Percentiles rank a stretch among this genome's conserved stretches.
These are phyloP conservation scores for Fusarium papillatum DNA, from an alignment of 2,329 filamentous ascomycete species.

Conservation along the genomic window DNA sequence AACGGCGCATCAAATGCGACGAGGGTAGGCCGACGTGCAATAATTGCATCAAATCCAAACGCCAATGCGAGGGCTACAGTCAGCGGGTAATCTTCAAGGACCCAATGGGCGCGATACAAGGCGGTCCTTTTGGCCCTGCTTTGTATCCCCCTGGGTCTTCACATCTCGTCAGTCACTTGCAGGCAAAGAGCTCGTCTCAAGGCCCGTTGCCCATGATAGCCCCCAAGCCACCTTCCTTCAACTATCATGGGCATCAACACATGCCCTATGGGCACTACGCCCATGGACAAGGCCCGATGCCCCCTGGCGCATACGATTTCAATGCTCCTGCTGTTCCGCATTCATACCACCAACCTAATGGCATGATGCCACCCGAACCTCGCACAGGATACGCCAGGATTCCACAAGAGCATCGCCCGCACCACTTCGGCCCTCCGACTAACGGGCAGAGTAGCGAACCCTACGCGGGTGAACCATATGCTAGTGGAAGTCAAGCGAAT, in stretches of 20 bases:
- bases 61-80: constrained; percentile 87
- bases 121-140: constrained; percentile 55
- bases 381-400: constrained; percentile 26
- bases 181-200: constrained; percentile 55
- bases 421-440: constrained; percentile 23
- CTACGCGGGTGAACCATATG: constrained; percentile 16
- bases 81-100: constrained; percentile 87
- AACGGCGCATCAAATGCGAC: constrained; percentile 96
- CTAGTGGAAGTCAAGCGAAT: constrained; percentile 16
- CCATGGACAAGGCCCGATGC: constrained; percentile 28
- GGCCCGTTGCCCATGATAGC: constrained; percentile 59
- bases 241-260: constrained; percentile 39
- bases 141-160: constrained; percentile 58
- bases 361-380: constrained; percentile 24
- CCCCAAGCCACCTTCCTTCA: constrained; percentile 61
- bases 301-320: constrained; percentile 36
- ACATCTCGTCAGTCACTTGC: constrained; percentile 45
- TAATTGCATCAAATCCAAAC: constrained; percentile 90
- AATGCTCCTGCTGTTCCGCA: constrained; percentile 26
- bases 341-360: constrained; percentile 28
- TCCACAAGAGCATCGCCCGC: constrained; percentile 29
- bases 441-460: constrained; percentile 16
- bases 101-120: constrained; percentile 62
- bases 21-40: constrained; percentile 87
- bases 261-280: constrained; percentile 31